These are phyloP conservation scores for Acanthamoeba royreba DNA, from an alignment of 208 protist genomes.

Conservation along the genomic window DNA sequence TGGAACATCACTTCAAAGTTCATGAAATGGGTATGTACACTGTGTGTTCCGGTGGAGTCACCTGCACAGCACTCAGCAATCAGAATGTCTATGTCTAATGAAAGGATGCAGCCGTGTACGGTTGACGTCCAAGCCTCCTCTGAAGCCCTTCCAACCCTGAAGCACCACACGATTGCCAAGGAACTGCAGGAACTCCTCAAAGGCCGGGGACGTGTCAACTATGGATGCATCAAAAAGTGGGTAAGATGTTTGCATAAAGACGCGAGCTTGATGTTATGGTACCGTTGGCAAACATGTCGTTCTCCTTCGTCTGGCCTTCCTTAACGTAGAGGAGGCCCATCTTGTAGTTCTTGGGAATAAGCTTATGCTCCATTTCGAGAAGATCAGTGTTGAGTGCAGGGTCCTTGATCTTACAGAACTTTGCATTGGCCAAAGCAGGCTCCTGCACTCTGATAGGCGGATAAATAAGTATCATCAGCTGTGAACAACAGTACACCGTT, in stretches of 20 bases:
- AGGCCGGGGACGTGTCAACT: neutral
- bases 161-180: neutral
- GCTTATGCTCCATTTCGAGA: conserved; percentile 37
- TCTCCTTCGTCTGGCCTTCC: neutral
- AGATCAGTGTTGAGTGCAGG: neutral
- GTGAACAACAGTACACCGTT: no score
- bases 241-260: neutral
- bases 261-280: no score
- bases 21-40: neutral
- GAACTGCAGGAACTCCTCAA: neutral
- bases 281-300: conserved; percentile 42
- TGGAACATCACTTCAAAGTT: conserved; percentile 14
- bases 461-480: no score
- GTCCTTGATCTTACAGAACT: neutral
- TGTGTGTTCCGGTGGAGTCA: neutral
- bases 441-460: no score
- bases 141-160: neutral
- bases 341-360: conserved; percentile 56
- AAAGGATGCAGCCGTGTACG: neutral
- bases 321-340: conserved; percentile 59
- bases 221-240: neutral
- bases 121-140: no score
- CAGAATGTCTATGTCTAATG: no score
- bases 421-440: neutral
- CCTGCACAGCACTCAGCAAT: no score